Evolutionary conservation across 495 filamentous ascomycete genomes (phyloP).

Genomic region (Margaritispora aquatica): DNA sequence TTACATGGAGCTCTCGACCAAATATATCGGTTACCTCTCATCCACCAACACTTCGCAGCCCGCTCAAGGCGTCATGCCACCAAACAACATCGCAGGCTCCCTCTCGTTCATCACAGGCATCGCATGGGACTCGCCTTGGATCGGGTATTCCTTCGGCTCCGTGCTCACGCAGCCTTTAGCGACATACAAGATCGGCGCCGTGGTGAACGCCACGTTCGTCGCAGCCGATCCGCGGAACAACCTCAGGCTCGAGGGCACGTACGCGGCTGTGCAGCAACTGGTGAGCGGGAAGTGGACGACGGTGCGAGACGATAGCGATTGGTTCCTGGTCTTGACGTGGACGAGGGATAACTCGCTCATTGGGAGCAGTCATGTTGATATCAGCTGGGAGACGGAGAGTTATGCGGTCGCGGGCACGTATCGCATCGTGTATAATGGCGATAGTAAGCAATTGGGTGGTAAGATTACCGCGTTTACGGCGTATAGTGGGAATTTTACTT

Average conservation of each 20-base stretch:
- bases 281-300: constrained; percentile 56
- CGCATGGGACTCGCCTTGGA: constrained; percentile 61
- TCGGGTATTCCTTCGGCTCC: constrained; percentile 66
- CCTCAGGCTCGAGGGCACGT: constrained; percentile 73
- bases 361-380: constrained; percentile 70
- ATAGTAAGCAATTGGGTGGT: constrained; percentile 63
- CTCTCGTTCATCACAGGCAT: constrained; percentile 78
- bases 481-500: constrained; percentile 55
- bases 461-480: constrained; percentile 68
- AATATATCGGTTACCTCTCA: constrained; percentile 63
- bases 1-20: constrained; percentile 77
- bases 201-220: constrained; percentile 66
- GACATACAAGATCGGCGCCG: constrained; percentile 55
- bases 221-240: constrained; percentile 93
- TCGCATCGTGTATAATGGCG: constrained; percentile 80
- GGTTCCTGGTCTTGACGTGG: constrained; percentile 79
- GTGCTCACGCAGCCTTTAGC: constrained; percentile 49
- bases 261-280: constrained; percentile 65
- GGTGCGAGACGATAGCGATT: constrained; percentile 70
- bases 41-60: constrained; percentile 40
- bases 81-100: constrained; percentile 67
- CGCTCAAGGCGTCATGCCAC: constrained; percentile 59
- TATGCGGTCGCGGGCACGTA: constrained; percentile 59
- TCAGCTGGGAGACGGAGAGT: constrained; percentile 70
- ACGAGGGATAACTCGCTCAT: constrained; percentile 62